Percentiles rank a stretch among this genome's conserved stretches.
phyloP scores from a whole-genome alignment of 1,284 basidiomycete genomes.

The Tilletia indica region DNA sequence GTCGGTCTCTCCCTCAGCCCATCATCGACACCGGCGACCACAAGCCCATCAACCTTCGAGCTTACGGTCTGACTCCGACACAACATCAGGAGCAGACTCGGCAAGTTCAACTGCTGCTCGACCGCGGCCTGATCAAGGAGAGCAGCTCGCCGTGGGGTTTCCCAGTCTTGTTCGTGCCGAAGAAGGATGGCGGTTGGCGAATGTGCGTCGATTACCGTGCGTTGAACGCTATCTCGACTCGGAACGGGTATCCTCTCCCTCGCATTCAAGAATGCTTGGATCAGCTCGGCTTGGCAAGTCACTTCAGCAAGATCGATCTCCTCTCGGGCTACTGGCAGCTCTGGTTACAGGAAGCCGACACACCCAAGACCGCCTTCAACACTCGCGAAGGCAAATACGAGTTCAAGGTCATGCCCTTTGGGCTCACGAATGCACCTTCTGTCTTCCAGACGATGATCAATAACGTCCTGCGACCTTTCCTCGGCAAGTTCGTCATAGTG shows the following conservation, averaged over 20 bases:
- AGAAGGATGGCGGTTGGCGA: slow-evolving; percentile 59
- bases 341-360: neutral
- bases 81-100: neutral
- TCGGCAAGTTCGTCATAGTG: slow-evolving; percentile 18
- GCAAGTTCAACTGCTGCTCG: neutral
- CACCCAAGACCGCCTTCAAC: neutral
- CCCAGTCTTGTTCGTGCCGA: slow-evolving; percentile 60
- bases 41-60: neutral
- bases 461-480: neutral
- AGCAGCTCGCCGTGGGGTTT: slow-evolving; percentile 1
- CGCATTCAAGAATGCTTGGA: slow-evolving; percentile 58
- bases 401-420: slow-evolving; percentile 9
- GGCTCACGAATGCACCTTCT: neutral
- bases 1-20: neutral
- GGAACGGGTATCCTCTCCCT: slow-evolving; percentile 57
- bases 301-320: slow-evolving; percentile 57
- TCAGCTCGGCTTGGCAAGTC: slow-evolving; percentile 42
- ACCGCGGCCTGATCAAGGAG: neutral
- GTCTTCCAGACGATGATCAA: slow-evolving; percentile 12
- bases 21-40: neutral
- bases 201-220: slow-evolving; percentile 60
- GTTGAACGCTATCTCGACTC: slow-evolving; percentile 58
- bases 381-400: neutral
- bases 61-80: neutral
- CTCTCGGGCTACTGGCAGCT: slow-evolving; percentile 2